These are phyloP conservation scores for Coniophora puteana DNA, from an alignment of 1,284 basidiomycete species.

Conservation along the genomic window DNA sequence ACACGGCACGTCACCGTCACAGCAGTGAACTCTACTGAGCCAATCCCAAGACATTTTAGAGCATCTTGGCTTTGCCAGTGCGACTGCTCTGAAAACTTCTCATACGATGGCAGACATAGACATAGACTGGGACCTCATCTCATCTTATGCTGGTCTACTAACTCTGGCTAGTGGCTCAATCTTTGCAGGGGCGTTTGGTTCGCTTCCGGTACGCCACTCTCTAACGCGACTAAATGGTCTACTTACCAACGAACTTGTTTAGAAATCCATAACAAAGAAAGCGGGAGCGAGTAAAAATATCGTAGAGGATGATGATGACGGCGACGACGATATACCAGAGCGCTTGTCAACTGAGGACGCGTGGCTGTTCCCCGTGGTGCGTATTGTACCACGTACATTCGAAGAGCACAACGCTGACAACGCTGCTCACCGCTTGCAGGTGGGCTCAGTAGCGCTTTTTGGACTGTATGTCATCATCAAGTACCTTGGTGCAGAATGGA, in stretches of 20 bases:
- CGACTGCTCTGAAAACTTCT: constrained; percentile 4
- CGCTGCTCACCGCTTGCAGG: constrained; percentile 30
- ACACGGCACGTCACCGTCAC: too few species aligned
- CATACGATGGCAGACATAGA: background rate
- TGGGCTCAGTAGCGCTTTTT: constrained; percentile 64
- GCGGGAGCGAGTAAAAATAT: constrained; percentile 4
- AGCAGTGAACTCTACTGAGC: too few species aligned
- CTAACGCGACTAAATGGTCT: too few species aligned
- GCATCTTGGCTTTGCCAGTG: too few species aligned
- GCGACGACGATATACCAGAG: constrained; percentile 50
- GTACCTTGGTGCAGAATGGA: constrained; percentile 79
- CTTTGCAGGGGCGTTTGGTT: constrained; percentile 63
- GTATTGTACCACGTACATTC: constrained; percentile 13
- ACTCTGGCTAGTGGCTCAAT: constrained; percentile 58
- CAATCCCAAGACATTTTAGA: too few species aligned
- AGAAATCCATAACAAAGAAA: constrained; percentile 11
- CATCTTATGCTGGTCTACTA: constrained; percentile 65
- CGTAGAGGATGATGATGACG: constrained; percentile 33
- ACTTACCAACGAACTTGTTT: background rate
- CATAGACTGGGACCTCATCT: constrained; percentile 55
- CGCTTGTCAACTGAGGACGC: constrained; percentile 67
- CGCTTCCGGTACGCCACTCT: constrained; percentile 54
- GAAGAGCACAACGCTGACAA: background rate
- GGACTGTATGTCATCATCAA: constrained; percentile 70
- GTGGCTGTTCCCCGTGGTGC: constrained; percentile 73